Evolutionary conservation across 345 rosid genomes (phyloP), one percentile per base, ranked within the genome.

Genomic region (Dovyalis caffra): DNA sequence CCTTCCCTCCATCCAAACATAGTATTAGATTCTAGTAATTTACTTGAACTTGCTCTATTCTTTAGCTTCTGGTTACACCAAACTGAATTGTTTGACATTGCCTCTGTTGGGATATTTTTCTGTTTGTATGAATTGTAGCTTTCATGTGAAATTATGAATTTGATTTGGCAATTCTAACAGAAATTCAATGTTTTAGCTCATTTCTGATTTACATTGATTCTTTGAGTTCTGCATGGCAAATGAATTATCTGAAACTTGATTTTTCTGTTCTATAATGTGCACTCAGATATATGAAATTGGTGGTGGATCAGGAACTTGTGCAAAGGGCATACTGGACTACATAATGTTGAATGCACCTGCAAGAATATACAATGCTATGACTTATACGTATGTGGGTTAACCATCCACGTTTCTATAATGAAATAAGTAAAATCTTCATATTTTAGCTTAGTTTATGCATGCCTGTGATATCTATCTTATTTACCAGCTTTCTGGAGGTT

Each of bases 241-340:
- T 64, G 25, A 40, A 33, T 73, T 45, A 21, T 34, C 62, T 58
- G 33, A 62, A 70, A 69, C 5, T 76, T 78, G 63, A 80, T 75
- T 45, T 49, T 79, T 28, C 68, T 74, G 47, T 73, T 71, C 47
- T 73, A 56, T 70, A 57, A 70, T 76, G 25, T 79, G 62, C 82
- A 63, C 76, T 83, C 90, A 95, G 99, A 89, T 93, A 77, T 95
- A 88, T 87, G 98, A 95, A 88, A 95, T 90, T 79, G 97, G 97
- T 66, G 98, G 98, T 87, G 99, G 99, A 79, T 95, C 98, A 70
- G 99, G 99, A 83, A 91, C 94, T 61, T 90, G 95, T 84, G 97
- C 97, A 0, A 93, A 87, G 87, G 97, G 97, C 82, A 85, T 93
- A 80, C 80, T 93, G 91, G 98, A 95, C 86, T 95, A 93, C 88